Evolutionary conservation across 768 basidiomycete species (phyloP), one percentile per base, ranked within the genome.

Genomic region (Cytidiella melzeri): DNA sequence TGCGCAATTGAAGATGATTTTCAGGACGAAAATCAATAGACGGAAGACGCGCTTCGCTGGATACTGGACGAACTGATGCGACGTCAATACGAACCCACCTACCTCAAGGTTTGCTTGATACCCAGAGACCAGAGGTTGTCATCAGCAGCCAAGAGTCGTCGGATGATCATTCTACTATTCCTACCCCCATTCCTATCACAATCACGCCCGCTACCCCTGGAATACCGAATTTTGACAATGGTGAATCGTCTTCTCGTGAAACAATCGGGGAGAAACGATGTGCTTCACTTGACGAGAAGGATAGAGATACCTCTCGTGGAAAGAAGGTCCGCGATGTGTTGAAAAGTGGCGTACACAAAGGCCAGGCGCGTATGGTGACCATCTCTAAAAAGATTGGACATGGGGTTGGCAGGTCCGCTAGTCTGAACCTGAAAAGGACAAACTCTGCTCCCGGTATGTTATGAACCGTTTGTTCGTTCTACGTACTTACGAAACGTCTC

Each of bases 271-370:
- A 59, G 42, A 59, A 47, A 30, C 57, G 57, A 3, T 56, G 52
- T 5, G 42, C 46, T 5, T 59, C 55, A 1, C 36, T 57, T 23
- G 58, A 63, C 41, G 65, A 67, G n/a, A 60, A 60, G 37, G 69
- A 64, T 23, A 59, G 66, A 37, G 76, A 82, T 53, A 69, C 71
- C 7, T 79, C 75, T 21, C 76, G 77, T 46, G 81, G 81, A 34
- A 88, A 85, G 66, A 87, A 84, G 62, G 71, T 90, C 45, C 83
- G 83, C 56, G 81, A 82, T 62, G 85, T 86, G 68, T 67, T 89
- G 52, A 89, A 84, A 65, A 75, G 77, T 50, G 74, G 79, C 9
- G 86, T 90, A 20, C 79, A 88, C 56, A 84, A 87, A 60, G 78
- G 83, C 5, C 82, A 83, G 50, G 82, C 72, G 5, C 75, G 81